Conservation (phyloP, 371 early-diverging fungal genomes). For the Syncephalastrum contaminatum region DNA sequence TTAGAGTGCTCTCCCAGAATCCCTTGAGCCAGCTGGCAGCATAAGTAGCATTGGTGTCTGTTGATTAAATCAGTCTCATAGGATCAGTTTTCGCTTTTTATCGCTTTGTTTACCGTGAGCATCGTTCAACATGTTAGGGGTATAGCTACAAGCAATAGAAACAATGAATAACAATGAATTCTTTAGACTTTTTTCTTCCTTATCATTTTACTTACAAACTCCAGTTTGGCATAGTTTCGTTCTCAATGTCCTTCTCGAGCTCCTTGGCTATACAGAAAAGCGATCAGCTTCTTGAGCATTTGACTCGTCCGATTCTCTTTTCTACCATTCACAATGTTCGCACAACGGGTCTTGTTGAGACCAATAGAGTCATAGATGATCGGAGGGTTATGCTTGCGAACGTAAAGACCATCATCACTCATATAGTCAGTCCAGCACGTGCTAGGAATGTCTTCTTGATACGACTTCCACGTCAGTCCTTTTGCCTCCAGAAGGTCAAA, state of each 20-base stretch:
- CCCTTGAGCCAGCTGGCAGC: slow-evolving; percentile 49
- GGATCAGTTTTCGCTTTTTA: too few relatives aligned
- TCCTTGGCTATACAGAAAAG: neutral
- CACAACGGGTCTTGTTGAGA: slow-evolving; percentile 40
- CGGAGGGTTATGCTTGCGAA: slow-evolving; percentile 57
- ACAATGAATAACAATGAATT: too few relatives aligned
- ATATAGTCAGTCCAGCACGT: slow-evolving; percentile 16
- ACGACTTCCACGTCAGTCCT: slow-evolving; percentile 49
- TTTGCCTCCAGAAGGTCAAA: slow-evolving; percentile 37
- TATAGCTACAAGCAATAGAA: too few relatives aligned
- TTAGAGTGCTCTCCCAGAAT: slow-evolving; percentile 50
- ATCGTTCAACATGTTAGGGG: slow-evolving; percentile 35
- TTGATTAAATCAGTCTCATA: too few relatives aligned
- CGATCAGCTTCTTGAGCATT: too few relatives aligned
- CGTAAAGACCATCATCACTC: slow-evolving; percentile 25
- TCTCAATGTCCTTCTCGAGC: too few relatives aligned
- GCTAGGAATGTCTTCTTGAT: slow-evolving; percentile 41
- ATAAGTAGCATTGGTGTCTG: slow-evolving; percentile 40
- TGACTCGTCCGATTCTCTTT: too few relatives aligned
- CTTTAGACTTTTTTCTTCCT: too few relatives aligned
- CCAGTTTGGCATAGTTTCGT: too few relatives aligned
- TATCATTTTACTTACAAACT: too few relatives aligned
- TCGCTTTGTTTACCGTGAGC: slow-evolving; percentile 25
- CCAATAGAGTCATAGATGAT: too few relatives aligned
- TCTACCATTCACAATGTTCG: slow-evolving; percentile 45